Conservation (phyloP, 2,329 filamentous ascomycete species). For the Penicillium sp. region DNA sequence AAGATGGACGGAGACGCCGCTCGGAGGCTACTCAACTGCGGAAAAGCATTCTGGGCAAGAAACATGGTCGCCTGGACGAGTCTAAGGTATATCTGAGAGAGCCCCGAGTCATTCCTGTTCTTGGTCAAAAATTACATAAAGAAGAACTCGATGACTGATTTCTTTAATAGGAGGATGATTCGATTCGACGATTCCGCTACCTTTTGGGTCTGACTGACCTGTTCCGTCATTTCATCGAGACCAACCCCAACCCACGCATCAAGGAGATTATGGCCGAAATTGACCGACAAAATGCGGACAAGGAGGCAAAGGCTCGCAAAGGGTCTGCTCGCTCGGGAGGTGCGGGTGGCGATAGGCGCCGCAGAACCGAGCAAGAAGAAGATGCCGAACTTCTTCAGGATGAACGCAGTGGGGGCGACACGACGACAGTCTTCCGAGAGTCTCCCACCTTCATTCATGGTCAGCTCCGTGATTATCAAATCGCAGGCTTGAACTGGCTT, state of each 20-base stretch:
- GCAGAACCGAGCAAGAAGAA: conserved; percentile 95
- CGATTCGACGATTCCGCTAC: conserved; percentile 91
- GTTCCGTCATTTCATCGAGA: conserved; percentile 98
- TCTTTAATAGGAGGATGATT: conserved; percentile 78
- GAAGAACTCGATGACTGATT: conserved; percentile 18
- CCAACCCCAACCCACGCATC: conserved; percentile 92
- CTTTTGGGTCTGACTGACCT: conserved; percentile 92
- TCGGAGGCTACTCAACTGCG: conserved; percentile 87
- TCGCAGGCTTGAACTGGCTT: conserved; percentile 95
- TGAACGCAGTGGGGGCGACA: conserved; percentile 83
- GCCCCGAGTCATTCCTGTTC: no score
- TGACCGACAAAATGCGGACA: conserved; percentile 83
- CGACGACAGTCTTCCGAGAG: conserved; percentile 89
- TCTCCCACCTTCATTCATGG: conserved; percentile 89
- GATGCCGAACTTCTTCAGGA: conserved; percentile 86
- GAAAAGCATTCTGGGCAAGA: conserved; percentile 91
- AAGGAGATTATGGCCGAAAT: conserved; percentile 93
- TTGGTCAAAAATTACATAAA: no score
- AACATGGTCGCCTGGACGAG: conserved; percentile 88
- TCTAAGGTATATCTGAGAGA: conserved; percentile 93
- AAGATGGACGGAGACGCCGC: conserved; percentile 81
- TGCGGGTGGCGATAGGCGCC: conserved; percentile 74
- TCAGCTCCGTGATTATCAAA: conserved; percentile 93
- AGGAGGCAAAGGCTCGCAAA: conserved; percentile 72
- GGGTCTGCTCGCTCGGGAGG: conserved; percentile 80